These are phyloP conservation scores for Coniella vitis DNA, from an alignment of 2,329 filamentous ascomycete genomes.

Conservation along the genomic window DNA sequence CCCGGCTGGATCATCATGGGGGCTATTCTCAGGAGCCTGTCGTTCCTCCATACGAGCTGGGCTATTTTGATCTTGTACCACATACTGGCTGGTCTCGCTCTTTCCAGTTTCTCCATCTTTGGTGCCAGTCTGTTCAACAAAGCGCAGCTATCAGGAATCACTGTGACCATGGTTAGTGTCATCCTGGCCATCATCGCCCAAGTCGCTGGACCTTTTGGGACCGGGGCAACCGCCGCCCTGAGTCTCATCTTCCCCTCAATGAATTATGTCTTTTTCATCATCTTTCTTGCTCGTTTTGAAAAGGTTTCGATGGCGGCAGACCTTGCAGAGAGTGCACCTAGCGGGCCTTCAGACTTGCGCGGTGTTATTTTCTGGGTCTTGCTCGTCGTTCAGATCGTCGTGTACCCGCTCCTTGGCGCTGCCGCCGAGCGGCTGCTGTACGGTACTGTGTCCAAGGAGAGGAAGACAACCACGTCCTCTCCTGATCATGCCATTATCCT, in stretches of 20 bases:
- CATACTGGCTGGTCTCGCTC: conserved; percentile 66
- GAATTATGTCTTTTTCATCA: conserved; percentile 77
- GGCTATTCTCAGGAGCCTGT: conserved; percentile 53
- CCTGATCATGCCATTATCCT: conserved; percentile 57
- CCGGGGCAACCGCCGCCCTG: conserved; percentile 59
- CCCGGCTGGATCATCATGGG: conserved; percentile 78
- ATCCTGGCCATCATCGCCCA: conserved; percentile 79
- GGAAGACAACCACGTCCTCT: conserved; percentile 24
- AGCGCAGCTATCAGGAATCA: conserved; percentile 81
- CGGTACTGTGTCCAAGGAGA: conserved; percentile 61
- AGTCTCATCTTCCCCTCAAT: conserved; percentile 78
- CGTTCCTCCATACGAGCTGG: conserved; percentile 58
- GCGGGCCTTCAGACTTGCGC: conserved; percentile 55
- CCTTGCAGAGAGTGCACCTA: conserved; percentile 54
- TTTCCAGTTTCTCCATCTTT: conserved; percentile 75
- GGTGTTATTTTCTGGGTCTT: conserved; percentile 55
- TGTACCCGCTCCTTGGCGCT: conserved; percentile 70
- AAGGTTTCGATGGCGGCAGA: conserved; percentile 51
- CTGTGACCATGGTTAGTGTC: conserved; percentile 64
- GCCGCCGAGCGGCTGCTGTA: conserved; percentile 68
- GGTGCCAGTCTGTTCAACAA: conserved; percentile 79
- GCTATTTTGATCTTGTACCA: conserved; percentile 68
- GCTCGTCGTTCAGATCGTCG: conserved; percentile 67
- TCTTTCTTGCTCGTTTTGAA: conserved; percentile 73
- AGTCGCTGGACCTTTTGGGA: conserved; percentile 56